phyloP scores from a whole-genome alignment of 495 filamentous ascomycete genomes.

The Podospora pseudocomata region DNA sequence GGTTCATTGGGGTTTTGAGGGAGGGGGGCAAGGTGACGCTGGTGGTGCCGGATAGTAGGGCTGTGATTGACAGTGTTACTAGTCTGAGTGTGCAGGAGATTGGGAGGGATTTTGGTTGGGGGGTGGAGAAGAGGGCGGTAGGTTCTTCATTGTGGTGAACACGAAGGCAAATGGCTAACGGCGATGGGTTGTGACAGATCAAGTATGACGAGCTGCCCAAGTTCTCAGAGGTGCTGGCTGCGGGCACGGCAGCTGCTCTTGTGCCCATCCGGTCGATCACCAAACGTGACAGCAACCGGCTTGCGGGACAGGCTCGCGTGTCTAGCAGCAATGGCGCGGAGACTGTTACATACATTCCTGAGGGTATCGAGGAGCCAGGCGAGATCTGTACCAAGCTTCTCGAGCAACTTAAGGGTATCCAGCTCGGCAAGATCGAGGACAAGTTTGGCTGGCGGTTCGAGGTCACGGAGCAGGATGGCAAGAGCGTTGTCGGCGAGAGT shows the following conservation, averaged over 20 bases:
- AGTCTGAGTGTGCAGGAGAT: conserved; percentile 67
- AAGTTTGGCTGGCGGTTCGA: conserved; percentile 66
- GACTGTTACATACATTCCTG: conserved; percentile 62
- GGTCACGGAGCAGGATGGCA: conserved; percentile 50
- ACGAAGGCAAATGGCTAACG: too few species aligned
- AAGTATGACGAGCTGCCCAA: conserved; percentile 70
- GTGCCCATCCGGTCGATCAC: conserved; percentile 89
- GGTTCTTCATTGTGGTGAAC: conserved; percentile 17
- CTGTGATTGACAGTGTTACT: conserved; percentile 80
- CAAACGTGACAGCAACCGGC: conserved; percentile 48
- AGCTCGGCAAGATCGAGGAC: conserved; percentile 73
- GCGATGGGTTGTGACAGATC: conserved; percentile 47
- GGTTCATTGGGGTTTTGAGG: conserved; percentile 72
- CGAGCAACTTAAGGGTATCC: conserved; percentile 76
- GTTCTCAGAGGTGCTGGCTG: conserved; percentile 86
- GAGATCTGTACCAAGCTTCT: conserved; percentile 66
- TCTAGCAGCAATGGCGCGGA: conserved; percentile 45
- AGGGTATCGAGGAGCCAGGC: conserved; percentile 62
- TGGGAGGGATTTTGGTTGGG: conserved; percentile 61
- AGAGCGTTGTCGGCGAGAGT: conserved; percentile 31
- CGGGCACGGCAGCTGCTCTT: conserved; percentile 86
- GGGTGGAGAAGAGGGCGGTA: conserved; percentile 58
- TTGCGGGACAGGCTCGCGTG: conserved; percentile 35
- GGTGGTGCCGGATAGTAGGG: conserved; percentile 74
- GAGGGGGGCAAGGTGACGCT: conserved; percentile 60